Conservation (phyloP, 2,329 filamentous ascomycete genomes). For the Trichoderma cornu-damae region DNA sequence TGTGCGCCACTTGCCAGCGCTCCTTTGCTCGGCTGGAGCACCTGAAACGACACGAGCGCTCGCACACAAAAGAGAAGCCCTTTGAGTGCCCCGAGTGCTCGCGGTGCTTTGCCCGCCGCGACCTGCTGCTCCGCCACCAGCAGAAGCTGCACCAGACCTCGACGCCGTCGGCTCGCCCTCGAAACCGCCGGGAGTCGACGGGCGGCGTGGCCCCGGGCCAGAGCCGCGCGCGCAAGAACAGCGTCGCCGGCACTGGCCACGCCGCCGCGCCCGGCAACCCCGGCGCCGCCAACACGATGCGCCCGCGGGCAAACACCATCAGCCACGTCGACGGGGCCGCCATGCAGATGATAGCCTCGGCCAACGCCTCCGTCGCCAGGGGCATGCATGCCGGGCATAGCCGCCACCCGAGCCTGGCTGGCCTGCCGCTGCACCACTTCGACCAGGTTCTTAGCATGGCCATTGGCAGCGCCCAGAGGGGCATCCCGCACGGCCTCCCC, state of each 20-base stretch:
- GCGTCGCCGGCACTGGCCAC: slow-evolving; percentile 59
- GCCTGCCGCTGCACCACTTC: slow-evolving; percentile 54
- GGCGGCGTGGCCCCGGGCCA: slow-evolving; percentile 62
- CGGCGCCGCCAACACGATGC: slow-evolving; percentile 54
- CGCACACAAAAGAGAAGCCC: slow-evolving; percentile 98
- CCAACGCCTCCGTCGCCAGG: slow-evolving; percentile 49
- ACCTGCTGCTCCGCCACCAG: slow-evolving; percentile 88
- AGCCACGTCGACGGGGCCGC: slow-evolving; percentile 79
- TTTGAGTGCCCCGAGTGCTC: slow-evolving; percentile 96
- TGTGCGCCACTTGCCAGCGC: slow-evolving; percentile 83
- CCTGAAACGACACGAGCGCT: slow-evolving; percentile 92
- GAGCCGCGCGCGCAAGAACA: slow-evolving; percentile 85
- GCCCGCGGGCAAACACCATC: slow-evolving; percentile 92
- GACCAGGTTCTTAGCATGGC: slow-evolving; percentile 71
- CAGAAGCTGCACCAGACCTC: slow-evolving; percentile 96
- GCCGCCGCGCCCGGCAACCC: slow-evolving; percentile 38
- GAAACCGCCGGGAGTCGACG: slow-evolving; percentile 85
- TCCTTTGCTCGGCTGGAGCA: slow-evolving; percentile 95
- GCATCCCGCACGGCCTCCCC: slow-evolving; percentile 62
- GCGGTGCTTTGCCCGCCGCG: slow-evolving; percentile 88
- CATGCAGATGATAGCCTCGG: slow-evolving; percentile 65
- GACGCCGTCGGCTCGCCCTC: slow-evolving; percentile 77
- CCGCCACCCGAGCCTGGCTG: slow-evolving; percentile 70
- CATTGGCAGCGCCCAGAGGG: slow-evolving; percentile 59
- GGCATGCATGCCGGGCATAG: slow-evolving; percentile 53